Percentiles rank a stretch among this genome's conserved stretches.
phyloP scores from a whole-genome alignment of 768 basidiomycete species.

The Mycena sanguinolenta region DNA sequence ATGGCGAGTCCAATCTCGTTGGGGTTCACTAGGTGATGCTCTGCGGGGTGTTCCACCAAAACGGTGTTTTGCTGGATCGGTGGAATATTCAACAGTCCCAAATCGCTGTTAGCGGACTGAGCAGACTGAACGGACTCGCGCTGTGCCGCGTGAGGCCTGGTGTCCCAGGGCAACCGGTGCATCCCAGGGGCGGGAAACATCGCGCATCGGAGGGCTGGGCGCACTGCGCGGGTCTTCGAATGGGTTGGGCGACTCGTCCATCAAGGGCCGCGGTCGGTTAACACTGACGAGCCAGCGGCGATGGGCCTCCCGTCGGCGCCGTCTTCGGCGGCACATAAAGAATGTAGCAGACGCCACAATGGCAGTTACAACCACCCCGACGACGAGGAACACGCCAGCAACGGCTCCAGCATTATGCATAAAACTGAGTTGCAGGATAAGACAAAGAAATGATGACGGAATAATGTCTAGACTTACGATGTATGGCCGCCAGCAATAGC shows the following conservation, averaged over 20 bases:
- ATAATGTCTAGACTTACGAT: conserved; percentile 45
- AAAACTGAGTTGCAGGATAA: conserved; percentile 57
- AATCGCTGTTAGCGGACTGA: conserved; percentile 39
- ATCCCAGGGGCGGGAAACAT: conserved; percentile 18
- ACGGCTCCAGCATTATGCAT: conserved; percentile 77
- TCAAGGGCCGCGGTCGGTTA: conserved; percentile 46
- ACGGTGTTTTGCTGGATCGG: neutral
- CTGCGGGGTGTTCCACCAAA: neutral
- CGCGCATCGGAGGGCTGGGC: conserved; percentile 28
- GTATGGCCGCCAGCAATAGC: conserved; percentile 35
- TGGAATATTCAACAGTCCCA: conserved; percentile 26
- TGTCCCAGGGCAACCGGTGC: conserved; percentile 14
- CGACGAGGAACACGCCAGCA: conserved; percentile 79
- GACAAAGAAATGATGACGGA: neutral
- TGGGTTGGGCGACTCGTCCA: conserved; percentile 44
- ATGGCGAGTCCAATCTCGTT: conserved; percentile 38
- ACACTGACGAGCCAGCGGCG: conserved; percentile 53
- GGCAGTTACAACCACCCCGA: conserved; percentile 41
- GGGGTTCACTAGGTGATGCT: conserved; percentile 21
- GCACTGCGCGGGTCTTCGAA: conserved; percentile 50
- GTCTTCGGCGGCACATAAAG: conserved; percentile 59
- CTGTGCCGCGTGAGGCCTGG: neutral
- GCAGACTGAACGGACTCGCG: conserved; percentile 33
- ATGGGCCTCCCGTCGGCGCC: conserved; percentile 54
- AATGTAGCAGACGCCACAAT: conserved; percentile 63